Percentiles rank a stretch among this genome's conserved stretches.
phyloP scores from a whole-genome alignment of 2,329 filamentous ascomycete genomes.

The Sphaerostilbella broomeana region DNA sequence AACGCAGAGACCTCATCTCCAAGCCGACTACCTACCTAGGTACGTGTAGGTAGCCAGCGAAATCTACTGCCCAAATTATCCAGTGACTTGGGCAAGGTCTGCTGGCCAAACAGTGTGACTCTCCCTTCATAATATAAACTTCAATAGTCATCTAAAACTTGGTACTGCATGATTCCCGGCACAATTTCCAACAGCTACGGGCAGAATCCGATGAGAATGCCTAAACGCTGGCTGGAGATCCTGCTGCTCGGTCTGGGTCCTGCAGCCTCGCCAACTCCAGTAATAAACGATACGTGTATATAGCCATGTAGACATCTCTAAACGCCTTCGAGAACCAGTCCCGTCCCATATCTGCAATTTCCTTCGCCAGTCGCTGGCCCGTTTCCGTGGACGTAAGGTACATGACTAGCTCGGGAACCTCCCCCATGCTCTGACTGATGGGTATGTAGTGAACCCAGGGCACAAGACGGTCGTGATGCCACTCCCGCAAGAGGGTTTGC shows the following conservation, averaged over 20 bases:
- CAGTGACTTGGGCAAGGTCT: no score
- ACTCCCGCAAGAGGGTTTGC: conserved; percentile 46
- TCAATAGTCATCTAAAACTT: no score
- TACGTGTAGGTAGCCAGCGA: no score
- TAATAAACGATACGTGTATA: conserved; percentile 55
- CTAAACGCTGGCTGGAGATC: not conserved
- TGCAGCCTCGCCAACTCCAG: conserved; percentile 46
- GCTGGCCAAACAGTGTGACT: no score
- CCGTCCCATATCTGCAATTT: conserved; percentile 47
- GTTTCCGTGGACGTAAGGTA: conserved; percentile 38
- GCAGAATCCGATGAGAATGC: not conserved
- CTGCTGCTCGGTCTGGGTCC: conserved; percentile 21
- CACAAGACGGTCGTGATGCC: conserved; percentile 50
- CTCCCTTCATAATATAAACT: no score
- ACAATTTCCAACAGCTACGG: no score
- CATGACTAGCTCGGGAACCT: conserved; percentile 44
- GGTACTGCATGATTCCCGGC: no score
- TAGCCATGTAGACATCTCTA: conserved; percentile 51
- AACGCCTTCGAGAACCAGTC: conserved; percentile 50
- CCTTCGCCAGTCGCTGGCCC: conserved; percentile 41
- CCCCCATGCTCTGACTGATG: conserved; percentile 41
- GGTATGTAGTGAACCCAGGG: conserved; percentile 54
- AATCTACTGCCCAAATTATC: no score
- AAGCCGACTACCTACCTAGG: no score
- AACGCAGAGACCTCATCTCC: no score